These are phyloP conservation scores for Sporisorium reilianum DNA, from an alignment of 1,284 basidiomycete species.

Conservation along the genomic window DNA sequence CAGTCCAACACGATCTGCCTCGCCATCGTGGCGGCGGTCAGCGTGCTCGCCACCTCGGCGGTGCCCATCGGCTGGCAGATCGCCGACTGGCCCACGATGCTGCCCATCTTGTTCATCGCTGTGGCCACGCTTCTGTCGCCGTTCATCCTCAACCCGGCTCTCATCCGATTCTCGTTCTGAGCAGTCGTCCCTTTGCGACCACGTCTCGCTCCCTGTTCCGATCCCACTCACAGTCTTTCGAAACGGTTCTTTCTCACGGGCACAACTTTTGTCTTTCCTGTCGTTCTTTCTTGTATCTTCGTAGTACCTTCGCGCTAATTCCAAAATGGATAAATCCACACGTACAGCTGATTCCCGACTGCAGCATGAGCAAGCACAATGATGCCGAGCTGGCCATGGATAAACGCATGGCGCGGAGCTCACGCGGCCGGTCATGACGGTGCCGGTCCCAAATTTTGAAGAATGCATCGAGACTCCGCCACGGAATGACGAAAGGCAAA, in stretches of 20 bases:
- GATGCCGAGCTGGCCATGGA: no score
- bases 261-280: background rate
- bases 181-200: background rate
- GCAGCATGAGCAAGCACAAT: background rate
- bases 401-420: no score
- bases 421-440: no score
- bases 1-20: conserved; percentile 24
- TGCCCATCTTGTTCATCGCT: conserved; percentile 22
- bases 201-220: background rate
- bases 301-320: conserved; percentile 10
- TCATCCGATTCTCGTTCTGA: conserved; percentile 35
- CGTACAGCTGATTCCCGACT: background rate
- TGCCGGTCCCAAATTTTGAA: no score
- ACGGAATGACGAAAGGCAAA: no score
- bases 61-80: conserved; percentile 32
- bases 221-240: no score
- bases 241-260: conserved; percentile 2
- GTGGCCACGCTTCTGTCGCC: conserved; percentile 29
- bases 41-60: conserved; percentile 20
- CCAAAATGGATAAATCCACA: background rate
- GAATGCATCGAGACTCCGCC: no score
- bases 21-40: conserved; percentile 20
- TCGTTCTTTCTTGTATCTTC: background rate
- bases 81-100: conserved; percentile 30
- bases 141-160: conserved; percentile 25